Conservation (phyloP, 331 rosid species). For the Quercus tomentella region DNA sequence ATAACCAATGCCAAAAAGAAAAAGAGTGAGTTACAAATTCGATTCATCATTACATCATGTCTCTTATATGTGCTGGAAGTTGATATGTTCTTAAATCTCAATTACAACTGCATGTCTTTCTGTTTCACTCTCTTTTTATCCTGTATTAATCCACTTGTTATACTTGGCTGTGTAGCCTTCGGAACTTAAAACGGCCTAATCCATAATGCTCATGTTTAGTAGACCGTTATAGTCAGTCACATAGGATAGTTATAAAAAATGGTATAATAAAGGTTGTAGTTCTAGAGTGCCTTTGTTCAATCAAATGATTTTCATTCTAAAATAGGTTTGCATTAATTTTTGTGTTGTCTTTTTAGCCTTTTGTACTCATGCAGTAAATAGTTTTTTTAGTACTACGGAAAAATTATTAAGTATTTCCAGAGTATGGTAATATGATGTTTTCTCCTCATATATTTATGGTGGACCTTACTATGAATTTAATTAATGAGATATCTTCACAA, state of each 20-base stretch:
- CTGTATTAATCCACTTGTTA: neutral
- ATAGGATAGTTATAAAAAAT: no score
- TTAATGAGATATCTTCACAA: no score
- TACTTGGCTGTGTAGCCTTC: neutral
- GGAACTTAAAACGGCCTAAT: neutral
- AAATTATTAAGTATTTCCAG: no score
- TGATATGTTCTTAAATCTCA: neutral
- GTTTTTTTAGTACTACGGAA: no score
- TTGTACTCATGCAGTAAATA: no score
- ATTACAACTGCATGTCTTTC: neutral
- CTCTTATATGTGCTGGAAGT: neutral
- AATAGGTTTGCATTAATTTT: neutral
- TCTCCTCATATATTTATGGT: no score
- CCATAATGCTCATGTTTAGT: neutral
- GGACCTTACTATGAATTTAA: no score
- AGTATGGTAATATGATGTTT: rapidly evolving
- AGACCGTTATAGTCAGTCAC: no score
- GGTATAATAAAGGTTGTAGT: no score
- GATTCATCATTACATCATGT: neutral
- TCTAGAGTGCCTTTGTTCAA: no score
- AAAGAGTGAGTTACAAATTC: constrained; percentile 2
- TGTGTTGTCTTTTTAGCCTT: neutral
- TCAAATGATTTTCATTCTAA: neutral
- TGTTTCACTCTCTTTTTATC: neutral
- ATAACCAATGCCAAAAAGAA: neutral